These are phyloP conservation scores for Malassezia yamatoensis DNA, from an alignment of 1,284 basidiomycete species.

Conservation along the genomic window DNA sequence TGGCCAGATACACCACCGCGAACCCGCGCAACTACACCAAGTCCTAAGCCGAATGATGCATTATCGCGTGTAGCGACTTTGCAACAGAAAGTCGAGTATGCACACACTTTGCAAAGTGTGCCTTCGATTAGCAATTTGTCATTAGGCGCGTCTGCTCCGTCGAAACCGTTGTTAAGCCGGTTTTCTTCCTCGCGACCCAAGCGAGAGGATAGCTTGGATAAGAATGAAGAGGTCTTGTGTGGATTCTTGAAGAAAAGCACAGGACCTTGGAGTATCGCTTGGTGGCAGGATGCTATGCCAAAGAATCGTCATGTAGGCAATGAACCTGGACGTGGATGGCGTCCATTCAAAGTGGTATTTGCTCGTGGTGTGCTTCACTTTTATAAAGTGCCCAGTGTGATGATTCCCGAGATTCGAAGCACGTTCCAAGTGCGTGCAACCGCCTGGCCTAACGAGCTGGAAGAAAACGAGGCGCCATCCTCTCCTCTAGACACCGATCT, in stretches of 20 bases:
- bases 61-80: neutral
- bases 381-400: slow-evolving; percentile 37
- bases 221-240: neutral
- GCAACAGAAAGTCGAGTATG: neutral
- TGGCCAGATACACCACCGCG: neutral
- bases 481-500: neutral
- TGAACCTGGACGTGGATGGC: slow-evolving; percentile 34
- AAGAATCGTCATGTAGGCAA: neutral
- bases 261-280: slow-evolving; percentile 9
- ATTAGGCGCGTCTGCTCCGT: neutral
- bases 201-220: neutral
- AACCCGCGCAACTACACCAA: neutral
- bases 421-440: slow-evolving; percentile 11
- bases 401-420: slow-evolving; percentile 35
- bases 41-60: neutral
- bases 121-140: neutral
- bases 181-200: neutral
- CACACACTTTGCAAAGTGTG: neutral
- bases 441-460: slow-evolving; percentile 1
- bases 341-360: slow-evolving; percentile 42
- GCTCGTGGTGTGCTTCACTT: slow-evolving; percentile 35
- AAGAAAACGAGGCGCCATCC: neutral
- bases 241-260: slow-evolving; percentile 17
- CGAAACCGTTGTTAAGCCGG: neutral
- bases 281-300: slow-evolving; percentile 11